Base-by-base conservation (phyloP, 2,329 filamentous ascomycete genomes). In the Ophiocordyceps polyrhachis-furcata region DNA sequence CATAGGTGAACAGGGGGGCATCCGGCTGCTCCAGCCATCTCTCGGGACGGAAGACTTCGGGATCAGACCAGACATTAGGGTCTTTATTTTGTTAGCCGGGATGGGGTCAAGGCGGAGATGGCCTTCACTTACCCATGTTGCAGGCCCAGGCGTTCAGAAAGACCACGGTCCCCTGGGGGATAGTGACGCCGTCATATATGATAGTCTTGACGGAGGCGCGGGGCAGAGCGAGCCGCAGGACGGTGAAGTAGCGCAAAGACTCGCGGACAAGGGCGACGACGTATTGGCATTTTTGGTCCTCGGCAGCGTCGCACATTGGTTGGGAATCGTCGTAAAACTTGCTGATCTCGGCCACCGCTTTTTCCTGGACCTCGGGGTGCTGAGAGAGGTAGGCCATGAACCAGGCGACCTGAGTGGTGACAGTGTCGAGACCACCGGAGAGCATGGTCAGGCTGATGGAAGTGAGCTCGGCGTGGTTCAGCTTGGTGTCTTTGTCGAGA, bases 71-170 rank as follows among this genome's bases (percentile, higher is more conserved):
- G 4, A 50, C 42, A 8, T 45, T 42, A 17, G 32, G 13, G 52
- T 81, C 80, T 12, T 76, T 76, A 28, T 14, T 14, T 19, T 14
- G 21, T 46, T 17, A 43, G 31, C n/a, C 20, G 14, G 2, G n/a
- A 20, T n/a, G 3, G 3, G 38, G 38, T 7, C 38, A 14, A 41
- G 6, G 38, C 15, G 15, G 14, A 17, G 17, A 17, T 37, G n/a
- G 23, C 8, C 3, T 4, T 28, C 7, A 56, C 65, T 53, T 60
- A 75, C 74, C 75, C 73, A 78, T 79, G 49, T 81, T 81, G 52
- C 77, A 81, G 3, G 76, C 76, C 76, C 76, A 81, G 0, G 75
- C 73, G 47, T 81, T 82, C 23, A 81, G 59, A 55, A 79, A 81
- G 32, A 80, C 67, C 0, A 79, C 71, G 1, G 74, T 79, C 0